phyloP scores from a whole-genome alignment of 2,329 filamentous ascomycete species.

The Emydomyces testavorans region DNA sequence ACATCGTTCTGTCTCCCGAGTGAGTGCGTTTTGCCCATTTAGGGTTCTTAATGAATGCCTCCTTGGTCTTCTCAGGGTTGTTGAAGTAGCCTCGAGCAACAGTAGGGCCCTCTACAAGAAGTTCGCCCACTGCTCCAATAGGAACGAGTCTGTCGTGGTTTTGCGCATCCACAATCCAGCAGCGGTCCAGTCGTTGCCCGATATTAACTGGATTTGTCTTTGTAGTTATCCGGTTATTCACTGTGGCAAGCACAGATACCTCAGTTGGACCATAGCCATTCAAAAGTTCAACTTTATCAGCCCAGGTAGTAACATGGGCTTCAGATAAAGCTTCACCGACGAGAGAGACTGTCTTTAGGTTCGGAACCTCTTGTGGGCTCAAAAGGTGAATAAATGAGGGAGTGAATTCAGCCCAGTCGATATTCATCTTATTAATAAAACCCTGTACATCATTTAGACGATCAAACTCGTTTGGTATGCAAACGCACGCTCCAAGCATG shows the following conservation, averaged over 20 bases:
- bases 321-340: conserved; percentile 19
- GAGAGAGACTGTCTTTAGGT: conserved; percentile 25
- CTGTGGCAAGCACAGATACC: conserved; percentile 26
- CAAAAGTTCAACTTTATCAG: conserved; percentile 25
- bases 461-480: conserved; percentile 43
- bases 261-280: conserved; percentile 35
- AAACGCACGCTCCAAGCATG: conserved; percentile 45
- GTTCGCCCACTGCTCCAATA: conserved; percentile 32
- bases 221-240: conserved; percentile 20
- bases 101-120: conserved; percentile 31
- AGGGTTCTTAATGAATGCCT: conserved; percentile 20
- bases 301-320: conserved; percentile 27
- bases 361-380: conserved; percentile 28
- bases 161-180: conserved; percentile 31
- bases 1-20: conserved; percentile 13
- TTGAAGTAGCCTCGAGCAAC: conserved; percentile 23
- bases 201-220: conserved; percentile 26
- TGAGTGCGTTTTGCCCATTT: conserved; percentile 15
- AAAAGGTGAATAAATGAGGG: conserved; percentile 41
- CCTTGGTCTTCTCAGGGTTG: conserved; percentile 19
- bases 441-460: conserved; percentile 40
- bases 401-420: conserved; percentile 45
- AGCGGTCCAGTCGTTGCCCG: conserved; percentile 24
- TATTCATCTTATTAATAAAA: conserved; percentile 38
- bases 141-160: conserved; percentile 28